phyloP scores from a whole-genome alignment of 2,329 filamentous ascomycete genomes.

The Aphanoascus verrucosus region DNA sequence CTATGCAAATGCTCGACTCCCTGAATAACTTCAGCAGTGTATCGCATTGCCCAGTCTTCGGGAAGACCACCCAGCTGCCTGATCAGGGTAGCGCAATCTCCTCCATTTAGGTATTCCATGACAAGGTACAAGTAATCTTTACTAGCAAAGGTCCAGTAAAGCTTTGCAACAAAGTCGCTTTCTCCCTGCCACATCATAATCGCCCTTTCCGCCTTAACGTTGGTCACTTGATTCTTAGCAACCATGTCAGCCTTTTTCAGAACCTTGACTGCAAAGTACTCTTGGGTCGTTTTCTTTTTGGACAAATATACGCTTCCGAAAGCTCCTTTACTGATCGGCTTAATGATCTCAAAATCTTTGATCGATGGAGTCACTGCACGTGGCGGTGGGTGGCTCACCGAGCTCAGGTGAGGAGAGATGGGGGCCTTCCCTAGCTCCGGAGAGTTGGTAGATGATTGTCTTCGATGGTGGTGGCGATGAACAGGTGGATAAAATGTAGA shows the following conservation, averaged over 20 bases:
- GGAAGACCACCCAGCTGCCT: constrained; percentile 85
- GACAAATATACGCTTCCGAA: constrained; percentile 97
- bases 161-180: constrained; percentile 95
- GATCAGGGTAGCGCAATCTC: constrained; percentile 91
- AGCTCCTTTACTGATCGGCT: constrained; percentile 96
- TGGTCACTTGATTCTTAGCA: constrained; percentile 97
- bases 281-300: constrained; percentile 96
- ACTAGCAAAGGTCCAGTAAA: constrained; percentile 99
- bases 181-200: constrained; percentile 99
- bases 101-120: constrained; percentile 98
- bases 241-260: constrained; percentile 99
- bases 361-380: constrained; percentile 88
- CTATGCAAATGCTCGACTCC: constrained; percentile 93
- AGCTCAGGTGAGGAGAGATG: constrained; percentile 68
- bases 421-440: constrained; percentile 59
- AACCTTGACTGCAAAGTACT: constrained; percentile 98
- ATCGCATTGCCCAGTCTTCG: constrained; percentile 97
- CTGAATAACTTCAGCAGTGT: constrained; percentile 90
- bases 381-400: constrained; percentile 70
- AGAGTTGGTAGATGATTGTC: constrained; percentile 82
- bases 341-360: constrained; percentile 99
- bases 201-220: constrained; percentile 94
- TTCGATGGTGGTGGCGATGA: constrained; percentile 59
- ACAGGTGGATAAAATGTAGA: constrained; percentile 46
- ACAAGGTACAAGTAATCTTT: constrained; percentile 98